Evolutionary conservation across 2,329 filamentous ascomycete genomes (phyloP).

Genomic region (Fusarium subglutinans): DNA sequence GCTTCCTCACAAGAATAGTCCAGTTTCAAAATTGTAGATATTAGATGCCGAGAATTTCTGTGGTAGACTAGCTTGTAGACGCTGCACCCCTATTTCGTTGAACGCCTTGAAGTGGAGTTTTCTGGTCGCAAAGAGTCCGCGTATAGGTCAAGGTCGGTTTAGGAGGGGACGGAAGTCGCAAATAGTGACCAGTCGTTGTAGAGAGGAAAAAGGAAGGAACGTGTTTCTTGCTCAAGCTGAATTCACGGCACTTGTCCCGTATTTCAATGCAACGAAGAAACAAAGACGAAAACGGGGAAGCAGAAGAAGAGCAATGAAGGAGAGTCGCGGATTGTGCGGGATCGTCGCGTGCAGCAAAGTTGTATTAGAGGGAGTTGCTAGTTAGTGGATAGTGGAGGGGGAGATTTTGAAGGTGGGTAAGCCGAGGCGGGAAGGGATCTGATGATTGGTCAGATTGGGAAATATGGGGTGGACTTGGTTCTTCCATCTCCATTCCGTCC

Average conservation of each 20-base stretch:
- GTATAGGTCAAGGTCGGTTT: background rate
- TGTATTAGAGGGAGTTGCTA: conserved; percentile 32
- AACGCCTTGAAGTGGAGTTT: conserved; percentile 21
- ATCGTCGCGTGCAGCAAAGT: conserved; percentile 25
- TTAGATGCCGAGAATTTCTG: background rate
- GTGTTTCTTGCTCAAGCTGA: background rate
- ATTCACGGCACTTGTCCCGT: background rate
- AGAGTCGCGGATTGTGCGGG: conserved; percentile 31
- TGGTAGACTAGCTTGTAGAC: background rate
- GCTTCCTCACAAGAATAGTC: background rate
- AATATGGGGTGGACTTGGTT: background rate
- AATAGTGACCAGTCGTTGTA: background rate
- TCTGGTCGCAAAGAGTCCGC: background rate
- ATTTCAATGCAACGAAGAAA: background rate
- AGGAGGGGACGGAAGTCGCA: background rate
- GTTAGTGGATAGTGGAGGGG: conserved; percentile 7
- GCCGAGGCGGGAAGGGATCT: conserved; percentile 13
- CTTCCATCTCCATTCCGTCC: conserved; percentile 1
- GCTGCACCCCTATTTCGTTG: conserved; percentile 30
- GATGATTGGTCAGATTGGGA: conserved; percentile 14
- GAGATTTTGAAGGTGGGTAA: conserved; percentile 20
- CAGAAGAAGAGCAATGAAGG: background rate
- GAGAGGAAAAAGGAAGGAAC: conserved; percentile 5
- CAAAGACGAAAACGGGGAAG: background rate
- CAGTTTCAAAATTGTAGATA: background rate